These are phyloP conservation scores for Murraya koenigii DNA, from an alignment of 345 rosid genomes.

Conservation along the genomic window DNA sequence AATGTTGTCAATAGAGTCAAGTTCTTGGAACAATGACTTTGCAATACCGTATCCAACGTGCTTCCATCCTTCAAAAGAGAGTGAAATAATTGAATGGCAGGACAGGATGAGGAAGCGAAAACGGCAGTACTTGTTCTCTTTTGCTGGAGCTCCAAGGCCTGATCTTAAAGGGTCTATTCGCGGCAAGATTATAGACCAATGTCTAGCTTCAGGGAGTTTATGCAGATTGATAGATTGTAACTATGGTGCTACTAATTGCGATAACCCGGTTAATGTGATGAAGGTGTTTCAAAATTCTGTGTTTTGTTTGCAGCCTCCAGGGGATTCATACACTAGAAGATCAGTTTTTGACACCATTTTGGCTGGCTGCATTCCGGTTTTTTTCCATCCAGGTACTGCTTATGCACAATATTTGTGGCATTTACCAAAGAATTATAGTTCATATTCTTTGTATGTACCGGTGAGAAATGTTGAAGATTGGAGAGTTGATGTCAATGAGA, in stretches of 20 bases:
- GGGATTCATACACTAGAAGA: conserved; percentile 66
- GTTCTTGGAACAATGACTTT: conserved; percentile 64
- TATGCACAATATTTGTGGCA: conserved; percentile 63
- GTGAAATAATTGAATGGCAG: conserved; percentile 52
- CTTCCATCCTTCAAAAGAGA: conserved; percentile 49
- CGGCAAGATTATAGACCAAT: conserved; percentile 59
- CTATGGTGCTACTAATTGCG: conserved; percentile 46
- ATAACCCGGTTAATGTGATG: conserved; percentile 61
- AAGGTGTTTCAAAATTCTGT: conserved; percentile 48
- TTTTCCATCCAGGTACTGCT: conserved; percentile 68
- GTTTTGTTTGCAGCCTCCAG: conserved; percentile 66
- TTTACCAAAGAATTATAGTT: conserved; percentile 39
- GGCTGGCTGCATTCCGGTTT: conserved; percentile 66
- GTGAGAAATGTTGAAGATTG: conserved; percentile 36
- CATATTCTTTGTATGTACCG: conserved; percentile 56
- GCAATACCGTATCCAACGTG: conserved; percentile 66
- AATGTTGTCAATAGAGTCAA: conserved; percentile 58
- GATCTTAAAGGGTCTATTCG: conserved; percentile 50
- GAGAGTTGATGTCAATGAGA: conserved; percentile 35
- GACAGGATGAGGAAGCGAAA: conserved; percentile 36
- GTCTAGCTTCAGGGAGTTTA: conserved; percentile 36
- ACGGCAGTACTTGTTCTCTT: conserved; percentile 49
- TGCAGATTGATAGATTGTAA: conserved; percentile 59
- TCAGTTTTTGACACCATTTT: conserved; percentile 61
- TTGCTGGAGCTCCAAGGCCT: conserved; percentile 64